Percentiles rank a stretch among this genome's conserved stretches.
These are phyloP conservation scores for Trichoderma reesei DNA, from an alignment of 495 filamentous ascomycete species.

Conservation along the genomic window DNA sequence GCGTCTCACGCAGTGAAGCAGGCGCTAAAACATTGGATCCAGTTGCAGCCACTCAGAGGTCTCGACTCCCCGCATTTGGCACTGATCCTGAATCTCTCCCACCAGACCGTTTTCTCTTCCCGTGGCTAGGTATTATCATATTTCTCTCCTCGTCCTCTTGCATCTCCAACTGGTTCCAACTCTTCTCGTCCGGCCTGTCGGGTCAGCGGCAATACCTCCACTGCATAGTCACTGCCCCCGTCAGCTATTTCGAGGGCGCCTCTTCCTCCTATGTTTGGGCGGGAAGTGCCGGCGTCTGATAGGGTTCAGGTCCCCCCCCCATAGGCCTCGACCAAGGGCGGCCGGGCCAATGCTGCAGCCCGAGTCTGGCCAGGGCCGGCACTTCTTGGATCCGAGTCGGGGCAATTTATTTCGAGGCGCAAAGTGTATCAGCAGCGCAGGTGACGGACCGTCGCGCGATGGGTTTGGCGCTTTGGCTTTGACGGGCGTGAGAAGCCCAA, in stretches of 20 bases:
- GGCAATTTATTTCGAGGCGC: background rate
- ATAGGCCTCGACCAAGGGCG: background rate
- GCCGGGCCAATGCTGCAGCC: background rate
- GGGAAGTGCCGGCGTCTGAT: conserved; percentile 4
- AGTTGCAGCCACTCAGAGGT: background rate
- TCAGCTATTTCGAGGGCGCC: background rate
- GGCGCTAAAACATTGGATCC: no score
- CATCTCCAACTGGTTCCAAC: background rate
- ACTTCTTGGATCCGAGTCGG: background rate
- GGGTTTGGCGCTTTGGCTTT: background rate
- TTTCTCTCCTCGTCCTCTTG: background rate
- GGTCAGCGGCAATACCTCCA: no score
- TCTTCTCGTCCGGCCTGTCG: no score
- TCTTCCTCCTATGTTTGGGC: background rate
- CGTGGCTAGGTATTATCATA: no score
- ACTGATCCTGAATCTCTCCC: background rate
- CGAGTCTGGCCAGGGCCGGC: background rate
- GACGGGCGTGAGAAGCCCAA: no score
- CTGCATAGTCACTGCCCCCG: background rate
- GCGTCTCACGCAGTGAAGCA: no score
- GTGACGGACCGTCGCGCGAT: background rate
- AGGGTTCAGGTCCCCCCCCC: no score
- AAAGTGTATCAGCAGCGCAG: background rate
- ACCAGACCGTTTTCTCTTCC: no score
- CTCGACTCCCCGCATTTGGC: background rate